Evolutionary conservation across 495 filamentous ascomycete species (phyloP).

Genomic region (Tuber brumale): DNA sequence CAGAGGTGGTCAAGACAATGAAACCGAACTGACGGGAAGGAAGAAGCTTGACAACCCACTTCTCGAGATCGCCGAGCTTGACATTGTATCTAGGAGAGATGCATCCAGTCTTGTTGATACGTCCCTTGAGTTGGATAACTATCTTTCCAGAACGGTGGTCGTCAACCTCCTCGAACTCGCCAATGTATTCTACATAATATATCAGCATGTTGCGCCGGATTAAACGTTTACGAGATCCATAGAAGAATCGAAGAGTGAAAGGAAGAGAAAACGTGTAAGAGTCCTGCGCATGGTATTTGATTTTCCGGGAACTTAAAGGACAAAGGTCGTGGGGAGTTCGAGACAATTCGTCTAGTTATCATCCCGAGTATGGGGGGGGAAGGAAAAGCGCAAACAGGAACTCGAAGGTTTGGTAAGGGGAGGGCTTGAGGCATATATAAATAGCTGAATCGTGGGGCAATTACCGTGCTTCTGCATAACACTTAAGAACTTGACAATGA

Average conservation of each 20-base stretch:
- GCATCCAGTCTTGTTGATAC: conserved; percentile 98
- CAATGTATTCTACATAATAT: conserved; percentile 75
- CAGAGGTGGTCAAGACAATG: conserved; percentile 96
- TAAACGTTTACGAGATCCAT: conserved; percentile 65
- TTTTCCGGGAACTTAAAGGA: conserved; percentile 99
- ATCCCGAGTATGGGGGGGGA: conserved; percentile 58
- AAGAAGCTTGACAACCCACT: conserved; percentile 97
- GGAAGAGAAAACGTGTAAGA: conserved; percentile 90
- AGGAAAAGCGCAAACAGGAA: neutral
- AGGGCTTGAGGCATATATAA: neutral
- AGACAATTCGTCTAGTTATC: conserved; percentile 98
- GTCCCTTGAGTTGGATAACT: conserved; percentile 87
- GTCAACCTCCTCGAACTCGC: conserved; percentile 99
- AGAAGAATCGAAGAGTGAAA: conserved; percentile 51
- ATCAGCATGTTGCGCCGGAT: conserved; percentile 79
- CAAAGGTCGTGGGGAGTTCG: conserved; percentile 73
- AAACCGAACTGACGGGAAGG: conserved; percentile 99
- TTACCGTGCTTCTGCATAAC: conserved; percentile 99
- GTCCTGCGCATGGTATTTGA: conserved; percentile 57
- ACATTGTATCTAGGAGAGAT: conserved; percentile 99
- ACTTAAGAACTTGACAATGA: conserved; percentile 96
- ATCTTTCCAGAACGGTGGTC: conserved; percentile 99
- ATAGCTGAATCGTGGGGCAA: conserved; percentile 44
- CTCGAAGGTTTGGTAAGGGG: neutral
- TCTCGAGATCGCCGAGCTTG: conserved; percentile 92